phyloP scores from a whole-genome alignment of 371 early-diverging fungal genomes.

The Mucor velutinosus region DNA sequence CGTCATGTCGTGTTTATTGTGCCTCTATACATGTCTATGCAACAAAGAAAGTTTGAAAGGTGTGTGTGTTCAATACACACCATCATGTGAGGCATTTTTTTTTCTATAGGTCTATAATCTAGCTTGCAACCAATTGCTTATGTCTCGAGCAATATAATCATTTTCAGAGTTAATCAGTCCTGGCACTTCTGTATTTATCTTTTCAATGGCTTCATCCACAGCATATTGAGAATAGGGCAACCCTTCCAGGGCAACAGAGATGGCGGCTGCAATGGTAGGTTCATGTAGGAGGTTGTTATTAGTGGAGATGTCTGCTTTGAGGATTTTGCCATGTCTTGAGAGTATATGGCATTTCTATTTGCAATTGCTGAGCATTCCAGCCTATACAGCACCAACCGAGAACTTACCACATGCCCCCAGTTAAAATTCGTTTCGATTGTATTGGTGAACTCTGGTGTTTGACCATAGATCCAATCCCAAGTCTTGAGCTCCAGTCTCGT shows the following conservation, averaged over 20 bases:
- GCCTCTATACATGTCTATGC: neutral
- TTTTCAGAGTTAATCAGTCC: constrained; percentile 44
- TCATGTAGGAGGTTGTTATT: constrained; percentile 30
- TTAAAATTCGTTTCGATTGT: constrained; percentile 49
- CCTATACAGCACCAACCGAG: neutral
- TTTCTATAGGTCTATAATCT: constrained; percentile 15
- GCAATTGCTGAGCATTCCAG: neutral
- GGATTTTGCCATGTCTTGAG: constrained; percentile 44
- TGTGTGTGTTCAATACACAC: neutral
- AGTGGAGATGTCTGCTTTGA: constrained; percentile 38
- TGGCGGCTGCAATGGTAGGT: constrained; percentile 40
- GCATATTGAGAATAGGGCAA: constrained; percentile 62
- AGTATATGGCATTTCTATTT: constrained; percentile 28
- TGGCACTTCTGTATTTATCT: constrained; percentile 44
- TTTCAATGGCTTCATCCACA: constrained; percentile 66
- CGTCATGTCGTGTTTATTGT: neutral
- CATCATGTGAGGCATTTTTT: constrained; percentile 6
- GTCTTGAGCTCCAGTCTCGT: constrained; percentile 53
- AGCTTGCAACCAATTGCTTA: constrained; percentile 33
- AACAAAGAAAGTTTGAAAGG: neutral
- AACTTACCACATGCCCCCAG: constrained; percentile 68
- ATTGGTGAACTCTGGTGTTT: constrained; percentile 91
- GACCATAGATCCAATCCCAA: constrained; percentile 93
- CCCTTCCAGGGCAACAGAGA: constrained; percentile 42
- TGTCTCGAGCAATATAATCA: constrained; percentile 23